Evolutionary conservation across 768 basidiomycete genomes (phyloP), one percentile per base, ranked within the genome.

Genomic region (Dictyophora rubrovolvata): DNA sequence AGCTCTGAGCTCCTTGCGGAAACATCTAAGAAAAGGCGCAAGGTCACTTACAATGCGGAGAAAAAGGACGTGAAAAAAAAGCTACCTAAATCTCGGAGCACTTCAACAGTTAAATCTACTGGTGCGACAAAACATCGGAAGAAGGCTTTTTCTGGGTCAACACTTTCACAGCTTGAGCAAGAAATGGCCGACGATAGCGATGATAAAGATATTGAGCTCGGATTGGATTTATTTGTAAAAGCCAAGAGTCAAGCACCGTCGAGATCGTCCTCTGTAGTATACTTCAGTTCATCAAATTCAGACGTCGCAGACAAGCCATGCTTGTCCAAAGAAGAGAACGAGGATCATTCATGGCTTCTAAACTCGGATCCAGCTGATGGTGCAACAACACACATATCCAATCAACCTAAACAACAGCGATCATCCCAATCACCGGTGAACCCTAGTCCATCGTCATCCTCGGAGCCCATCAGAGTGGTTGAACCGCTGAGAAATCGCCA

Each of bases 1-100:
- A 90, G 84, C 11, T 78, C 78, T 1, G 77, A 85, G 21, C 71
- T 90, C 54, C 62, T 88, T 20, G 73, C 75, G 60, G 88, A 83
- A 63, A 62, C 21, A 53, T 37, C 60, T 52, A 72, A 8, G 71
- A 71, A 64, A 71, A 78, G 69, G 72, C 77, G 74, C 75, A 79
- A 65, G 37, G 66, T 69, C 22, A 37, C 69, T n/a, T 17, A 58
- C 48, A 22, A 33, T 51, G 18, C 28, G 16, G 12, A 22, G 49
- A 69, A 67, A 59, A 54, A 63, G 46, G 71, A 73, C 64, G 57
- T 63, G 62, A 72, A 80, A 63, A 60, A 65, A 17, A 80, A 75
- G 61, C 70, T 79, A 48, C 72, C 73, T 28, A 71, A 70, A 61
- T 72, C 66, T 21, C 63, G 67, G 14, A 66, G 63, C 34, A 69